Conservation (phyloP, 2,329 filamentous ascomycete species). For the Chaetomium strumarium region DNA sequence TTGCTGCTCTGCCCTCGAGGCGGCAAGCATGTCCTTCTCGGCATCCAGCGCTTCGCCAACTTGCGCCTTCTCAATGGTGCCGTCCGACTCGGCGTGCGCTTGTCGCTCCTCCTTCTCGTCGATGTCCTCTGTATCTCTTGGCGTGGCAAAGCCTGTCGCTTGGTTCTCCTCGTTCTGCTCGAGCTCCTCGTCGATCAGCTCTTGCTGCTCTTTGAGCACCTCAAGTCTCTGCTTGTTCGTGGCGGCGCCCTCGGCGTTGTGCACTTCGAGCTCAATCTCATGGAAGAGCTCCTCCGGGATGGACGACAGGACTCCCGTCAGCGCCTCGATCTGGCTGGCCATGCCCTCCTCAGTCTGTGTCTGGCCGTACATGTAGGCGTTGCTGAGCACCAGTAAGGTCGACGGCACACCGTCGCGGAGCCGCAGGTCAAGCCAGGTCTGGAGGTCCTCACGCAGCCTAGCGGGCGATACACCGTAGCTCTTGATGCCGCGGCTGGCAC, state of each 20-base stretch:
- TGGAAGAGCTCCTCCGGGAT: constrained; percentile 99
- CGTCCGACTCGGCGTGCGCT: constrained; percentile 43
- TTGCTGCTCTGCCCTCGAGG: constrained; percentile 34
- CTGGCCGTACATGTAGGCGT: constrained; percentile 94
- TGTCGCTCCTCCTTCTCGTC: constrained; percentile 83
- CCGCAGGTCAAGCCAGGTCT: constrained; percentile 90
- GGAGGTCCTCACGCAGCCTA: constrained; percentile 79
- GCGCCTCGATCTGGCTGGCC: constrained; percentile 82
- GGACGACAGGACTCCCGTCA: constrained; percentile 84
- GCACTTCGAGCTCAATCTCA: constrained; percentile 97
- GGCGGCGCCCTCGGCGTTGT: constrained; percentile 91
- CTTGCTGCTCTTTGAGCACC: constrained; percentile 96
- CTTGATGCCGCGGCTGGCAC: constrained; percentile 83
- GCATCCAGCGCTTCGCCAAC: constrained; percentile 50
- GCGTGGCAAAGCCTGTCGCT: constrained; percentile 65
- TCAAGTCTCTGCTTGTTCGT: constrained; percentile 99
- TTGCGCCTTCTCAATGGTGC: constrained; percentile 41
- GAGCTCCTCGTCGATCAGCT: constrained; percentile 95
- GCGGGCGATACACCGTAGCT: constrained; percentile 89
- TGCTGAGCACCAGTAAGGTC: constrained; percentile 89
- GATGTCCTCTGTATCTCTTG: constrained; percentile 84
- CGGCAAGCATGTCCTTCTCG: constrained; percentile 45
- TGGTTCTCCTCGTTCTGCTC: constrained; percentile 81
- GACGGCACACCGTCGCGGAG: constrained; percentile 94
- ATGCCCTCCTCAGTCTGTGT: constrained; percentile 65